Conservation (phyloP, 2,329 filamentous ascomycete species). For the Fusarium sp. region DNA sequence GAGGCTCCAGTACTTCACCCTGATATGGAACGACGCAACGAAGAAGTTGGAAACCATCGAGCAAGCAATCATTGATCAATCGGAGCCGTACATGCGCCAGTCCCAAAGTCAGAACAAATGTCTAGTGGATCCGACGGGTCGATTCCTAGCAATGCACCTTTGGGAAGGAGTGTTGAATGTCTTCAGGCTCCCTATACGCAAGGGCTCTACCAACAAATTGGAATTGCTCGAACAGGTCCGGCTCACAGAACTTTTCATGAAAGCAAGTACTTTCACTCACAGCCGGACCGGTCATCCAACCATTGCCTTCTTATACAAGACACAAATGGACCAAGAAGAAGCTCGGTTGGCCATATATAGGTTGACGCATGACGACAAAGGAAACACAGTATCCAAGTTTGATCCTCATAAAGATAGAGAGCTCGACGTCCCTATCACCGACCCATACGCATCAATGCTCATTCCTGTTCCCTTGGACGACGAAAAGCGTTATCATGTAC, state of each 20-base stretch:
- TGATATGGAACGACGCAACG: conserved; percentile 78
- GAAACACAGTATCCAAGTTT: conserved; percentile 65
- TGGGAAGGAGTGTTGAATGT: conserved; percentile 71
- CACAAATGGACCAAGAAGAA: conserved; percentile 62
- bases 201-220: conserved; percentile 58
- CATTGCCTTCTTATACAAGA: conserved; percentile 70
- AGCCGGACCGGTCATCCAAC: conserved; percentile 69
- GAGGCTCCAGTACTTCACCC: conserved; percentile 88
- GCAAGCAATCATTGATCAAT: conserved; percentile 63
- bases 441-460: conserved; percentile 68
- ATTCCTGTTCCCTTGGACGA: conserved; percentile 71
- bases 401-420: conserved; percentile 67
- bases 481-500: conserved; percentile 70
- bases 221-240: conserved; percentile 66
- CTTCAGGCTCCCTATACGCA: conserved; percentile 62
- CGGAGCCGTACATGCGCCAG: conserved; percentile 75
- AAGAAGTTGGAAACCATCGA: conserved; percentile 64
- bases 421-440: conserved; percentile 63
- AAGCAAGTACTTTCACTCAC: conserved; percentile 67
- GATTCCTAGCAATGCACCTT: conserved; percentile 67
- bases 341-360: conserved; percentile 69
- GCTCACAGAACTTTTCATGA: conserved; percentile 70
- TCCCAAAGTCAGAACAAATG: conserved; percentile 86
- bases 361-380: conserved; percentile 68
- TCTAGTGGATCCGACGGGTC: conserved; percentile 82